phyloP scores from a whole-genome alignment of 352 stramenopile species.

The Pythium plurisporium region DNA sequence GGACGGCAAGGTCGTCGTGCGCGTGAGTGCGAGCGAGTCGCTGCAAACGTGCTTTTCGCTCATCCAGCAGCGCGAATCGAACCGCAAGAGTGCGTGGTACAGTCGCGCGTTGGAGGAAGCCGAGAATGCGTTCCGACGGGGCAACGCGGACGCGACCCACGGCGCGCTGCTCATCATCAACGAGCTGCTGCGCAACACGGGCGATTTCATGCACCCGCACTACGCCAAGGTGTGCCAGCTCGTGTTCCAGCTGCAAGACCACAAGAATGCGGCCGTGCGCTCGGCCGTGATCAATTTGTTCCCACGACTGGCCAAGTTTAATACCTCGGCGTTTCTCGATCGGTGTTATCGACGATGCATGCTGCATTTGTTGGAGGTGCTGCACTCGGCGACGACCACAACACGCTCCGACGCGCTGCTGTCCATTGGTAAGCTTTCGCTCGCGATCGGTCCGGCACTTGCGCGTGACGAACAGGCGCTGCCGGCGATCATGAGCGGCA shows the following conservation, averaged over 20 bases:
- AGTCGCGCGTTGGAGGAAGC: conserved; percentile 73
- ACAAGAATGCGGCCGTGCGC: conserved; percentile 74
- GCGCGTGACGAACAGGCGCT: conserved; percentile 77
- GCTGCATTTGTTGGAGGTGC: conserved; percentile 77
- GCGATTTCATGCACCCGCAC: conserved; percentile 87
- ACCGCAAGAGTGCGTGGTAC: conserved; percentile 82
- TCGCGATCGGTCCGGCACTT: conserved; percentile 72
- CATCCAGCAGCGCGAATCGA: conserved; percentile 86
- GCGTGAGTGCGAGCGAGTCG: conserved; percentile 77
- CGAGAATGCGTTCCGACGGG: conserved; percentile 62
- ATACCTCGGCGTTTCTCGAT: conserved; percentile 82
- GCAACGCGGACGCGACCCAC: conserved; percentile 77
- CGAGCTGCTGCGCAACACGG: conserved; percentile 81
- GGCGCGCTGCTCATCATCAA: conserved; percentile 82
- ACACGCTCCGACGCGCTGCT: conserved; percentile 75
- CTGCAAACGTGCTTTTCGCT: conserved; percentile 83
- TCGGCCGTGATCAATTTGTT: conserved; percentile 85
- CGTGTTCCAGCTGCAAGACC: conserved; percentile 71
- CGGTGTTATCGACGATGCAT: conserved; percentile 82
- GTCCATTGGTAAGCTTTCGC: conserved; percentile 79
- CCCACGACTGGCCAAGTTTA: conserved; percentile 84
- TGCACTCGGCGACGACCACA: conserved; percentile 74
- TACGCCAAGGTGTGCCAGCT: conserved; percentile 68
- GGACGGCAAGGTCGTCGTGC: conserved; percentile 73
- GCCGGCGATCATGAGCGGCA: conserved; percentile 80